Base-by-base conservation (phyloP, 768 basidiomycete genomes). In the Inosperma sp. region DNA sequence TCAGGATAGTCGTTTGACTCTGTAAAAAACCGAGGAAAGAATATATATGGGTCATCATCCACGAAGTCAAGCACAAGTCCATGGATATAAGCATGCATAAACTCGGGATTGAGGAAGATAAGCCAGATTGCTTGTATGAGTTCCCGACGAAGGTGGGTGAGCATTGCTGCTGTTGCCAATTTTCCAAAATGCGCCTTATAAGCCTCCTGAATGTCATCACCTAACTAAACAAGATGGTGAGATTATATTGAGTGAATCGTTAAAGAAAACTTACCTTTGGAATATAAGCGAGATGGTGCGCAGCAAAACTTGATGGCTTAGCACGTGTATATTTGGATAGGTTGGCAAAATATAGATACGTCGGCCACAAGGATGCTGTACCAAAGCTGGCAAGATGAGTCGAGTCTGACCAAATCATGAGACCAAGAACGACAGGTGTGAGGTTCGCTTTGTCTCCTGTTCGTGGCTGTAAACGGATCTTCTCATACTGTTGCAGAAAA, bases 271-370 rank as follows among this genome's bases (percentile, higher is more conserved):
- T 31, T 35, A 49, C 48, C 35, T 49, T 49, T 17, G 71, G 72
- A 21, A 77, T 65, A 54, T 74, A 75, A 7, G 68, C 72, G 7
- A 73, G 12, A 45, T n/a, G n/a, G n/a, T n/a, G n/a, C n/a, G n/a
- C n/a, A n/a, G n/a, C n/a, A n/a, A n/a, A n/a, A n/a, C n/a, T 72
- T 71, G 44, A 75, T 2, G 70, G 69, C 19, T 59, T 57, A 1
- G 47, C 48, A 5, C 67, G 59, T 0, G 51, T 49, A 45, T 73
- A 74, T 52, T 76, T 77, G 0, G 73, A 69, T 13, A 64, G 53
- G 48, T 70, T 71, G 1, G 70, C 73, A 31, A 74, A 49, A 31
- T 56, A 58, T 30, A 63, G 31, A 41, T 71, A 70, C 3, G 68
- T 53, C 1, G 68, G 70, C 68, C 70, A 71, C 1, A 66, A 48